Conservation (phyloP, 108 stramenopile genomes). For the Fragilaria radians region DNA sequence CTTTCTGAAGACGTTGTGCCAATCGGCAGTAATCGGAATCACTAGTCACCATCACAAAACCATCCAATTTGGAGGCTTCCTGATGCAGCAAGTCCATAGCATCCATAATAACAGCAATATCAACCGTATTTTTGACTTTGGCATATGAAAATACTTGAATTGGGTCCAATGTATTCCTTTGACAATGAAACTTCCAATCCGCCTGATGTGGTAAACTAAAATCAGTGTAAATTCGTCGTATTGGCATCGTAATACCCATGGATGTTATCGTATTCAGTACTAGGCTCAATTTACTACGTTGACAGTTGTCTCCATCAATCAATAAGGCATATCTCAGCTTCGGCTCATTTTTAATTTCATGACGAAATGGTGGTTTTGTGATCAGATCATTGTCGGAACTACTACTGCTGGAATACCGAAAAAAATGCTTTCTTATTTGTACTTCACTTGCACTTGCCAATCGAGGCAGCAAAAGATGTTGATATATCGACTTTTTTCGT, state of each 20-base stretch:
- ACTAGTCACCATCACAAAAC: background rate
- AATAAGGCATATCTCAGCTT: background rate
- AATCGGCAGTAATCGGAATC: background rate
- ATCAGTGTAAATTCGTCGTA: background rate
- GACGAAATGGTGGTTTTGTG: too few species aligned
- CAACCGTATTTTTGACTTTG: background rate
- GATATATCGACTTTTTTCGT: too few species aligned
- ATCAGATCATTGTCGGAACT: too few species aligned
- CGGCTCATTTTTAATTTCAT: too few species aligned
- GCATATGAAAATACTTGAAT: background rate
- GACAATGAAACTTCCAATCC: background rate
- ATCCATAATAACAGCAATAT: constrained; percentile 1
- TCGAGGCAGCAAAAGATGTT: too few species aligned
- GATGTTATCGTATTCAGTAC: background rate
- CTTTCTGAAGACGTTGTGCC: background rate
- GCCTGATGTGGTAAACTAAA: background rate
- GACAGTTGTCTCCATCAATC: background rate
- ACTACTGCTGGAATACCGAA: too few species aligned
- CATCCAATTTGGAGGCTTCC: background rate
- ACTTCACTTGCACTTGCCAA: too few species aligned
- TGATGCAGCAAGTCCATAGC: constrained; percentile 1
- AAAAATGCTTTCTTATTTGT: too few species aligned
- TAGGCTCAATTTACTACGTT: background rate
- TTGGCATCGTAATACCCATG: background rate
- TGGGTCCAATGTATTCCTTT: background rate